Conservation (phyloP, 352 stramenopile genomes). For the Elongisporangium prolatum region DNA sequence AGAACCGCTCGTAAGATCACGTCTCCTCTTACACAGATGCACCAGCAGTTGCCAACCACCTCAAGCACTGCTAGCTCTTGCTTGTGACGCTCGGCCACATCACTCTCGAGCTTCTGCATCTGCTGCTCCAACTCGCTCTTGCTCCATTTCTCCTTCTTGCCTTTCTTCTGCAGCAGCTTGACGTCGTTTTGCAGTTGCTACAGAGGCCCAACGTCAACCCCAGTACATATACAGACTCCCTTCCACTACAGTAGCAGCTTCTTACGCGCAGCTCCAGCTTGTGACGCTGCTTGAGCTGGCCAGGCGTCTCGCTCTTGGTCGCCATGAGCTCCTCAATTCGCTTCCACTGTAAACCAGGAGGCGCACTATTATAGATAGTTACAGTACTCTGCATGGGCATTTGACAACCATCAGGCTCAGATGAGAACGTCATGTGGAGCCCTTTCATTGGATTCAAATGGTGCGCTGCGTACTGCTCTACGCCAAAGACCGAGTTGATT, state of each 20-base stretch:
- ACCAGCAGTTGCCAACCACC: conserved; percentile 2
- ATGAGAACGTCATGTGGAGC: too few species aligned
- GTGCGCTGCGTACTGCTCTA: too few species aligned
- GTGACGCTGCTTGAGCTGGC: conserved; percentile 84
- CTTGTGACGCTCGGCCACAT: conserved; percentile 51
- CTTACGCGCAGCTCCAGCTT: conserved; percentile 81
- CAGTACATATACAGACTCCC: neutral
- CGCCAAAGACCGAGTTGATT: too few species aligned
- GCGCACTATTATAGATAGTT: neutral
- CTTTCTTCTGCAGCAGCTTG: conserved; percentile 81
- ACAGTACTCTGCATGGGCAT: too few species aligned
- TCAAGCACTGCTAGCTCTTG: conserved; percentile 39
- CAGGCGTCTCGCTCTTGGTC: conserved; percentile 57
- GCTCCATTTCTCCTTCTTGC: conserved; percentile 75
- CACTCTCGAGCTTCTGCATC: conserved; percentile 49
- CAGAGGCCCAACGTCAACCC: neutral
- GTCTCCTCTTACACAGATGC: too few species aligned
- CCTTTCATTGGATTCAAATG: too few species aligned
- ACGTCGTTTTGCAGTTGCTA: conserved; percentile 77
- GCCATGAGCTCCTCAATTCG: conserved; percentile 21
- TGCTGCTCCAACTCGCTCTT: conserved; percentile 72
- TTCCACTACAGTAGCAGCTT: neutral
- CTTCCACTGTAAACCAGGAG: neutral
- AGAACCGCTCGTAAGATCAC: too few species aligned
- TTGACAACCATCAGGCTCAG: too few species aligned